A percentile compares a stretch with the other conserved stretches of the same genome.
Conservation (phyloP, 495 filamentous ascomycete species). For the Neurospora sp. region DNA sequence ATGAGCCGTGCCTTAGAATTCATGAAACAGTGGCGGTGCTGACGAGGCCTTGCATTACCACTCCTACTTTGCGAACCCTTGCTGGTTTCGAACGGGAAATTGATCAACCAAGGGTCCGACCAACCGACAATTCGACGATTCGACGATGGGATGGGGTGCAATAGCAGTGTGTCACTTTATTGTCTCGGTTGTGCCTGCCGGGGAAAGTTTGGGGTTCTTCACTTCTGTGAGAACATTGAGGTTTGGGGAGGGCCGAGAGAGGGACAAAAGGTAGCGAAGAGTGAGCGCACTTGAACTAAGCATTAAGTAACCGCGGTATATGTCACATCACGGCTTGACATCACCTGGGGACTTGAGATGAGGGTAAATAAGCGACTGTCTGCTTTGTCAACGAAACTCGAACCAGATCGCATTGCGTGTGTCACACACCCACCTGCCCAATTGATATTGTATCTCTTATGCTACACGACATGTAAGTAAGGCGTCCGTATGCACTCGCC, state of each 20-base stretch:
- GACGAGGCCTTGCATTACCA: conserved; percentile 1
- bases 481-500: neutral
- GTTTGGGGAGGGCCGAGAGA: neutral
- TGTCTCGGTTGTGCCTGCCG: neutral
- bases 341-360: neutral
- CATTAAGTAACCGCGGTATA: neutral
- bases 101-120: conserved; percentile 14
- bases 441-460: neutral
- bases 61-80: neutral
- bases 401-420: neutral
- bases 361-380: neutral
- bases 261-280: neutral
- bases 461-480: neutral
- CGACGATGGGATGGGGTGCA: neutral
- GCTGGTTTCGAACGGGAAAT: conserved; percentile 9
- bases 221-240: neutral
- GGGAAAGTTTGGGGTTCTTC: neutral
- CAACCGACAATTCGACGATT: neutral
- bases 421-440: neutral
- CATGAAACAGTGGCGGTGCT: conserved; percentile 21
- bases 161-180: neutral
- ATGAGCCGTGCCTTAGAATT: neutral
- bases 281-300: neutral
- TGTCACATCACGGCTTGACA: neutral
- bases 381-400: neutral